Percentiles rank a stretch among this genome's conserved stretches.
phyloP scores from a whole-genome alignment of 2,329 filamentous ascomycete species.

The Pseudocercospora crystallina region DNA sequence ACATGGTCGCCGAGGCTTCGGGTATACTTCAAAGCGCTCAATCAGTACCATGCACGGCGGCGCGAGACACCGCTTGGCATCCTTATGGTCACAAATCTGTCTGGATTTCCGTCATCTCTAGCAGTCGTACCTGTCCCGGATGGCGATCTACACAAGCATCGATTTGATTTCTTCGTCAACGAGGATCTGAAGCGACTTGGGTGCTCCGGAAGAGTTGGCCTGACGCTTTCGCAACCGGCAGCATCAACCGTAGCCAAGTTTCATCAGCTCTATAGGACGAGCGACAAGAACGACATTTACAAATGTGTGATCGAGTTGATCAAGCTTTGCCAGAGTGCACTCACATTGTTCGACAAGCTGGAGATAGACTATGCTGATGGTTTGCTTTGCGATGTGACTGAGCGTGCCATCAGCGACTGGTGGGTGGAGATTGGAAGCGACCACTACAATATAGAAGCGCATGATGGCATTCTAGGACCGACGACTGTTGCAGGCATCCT shows the following conservation, averaged over 20 bases:
- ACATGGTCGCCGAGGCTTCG: conserved; percentile 77
- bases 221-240: conserved; percentile 76
- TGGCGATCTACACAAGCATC: conserved; percentile 77
- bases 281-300: conserved; percentile 75
- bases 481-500: conserved; percentile 86
- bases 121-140: conserved; percentile 89
- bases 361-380: conserved; percentile 90
- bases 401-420: conserved; percentile 88
- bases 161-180: conserved; percentile 86
- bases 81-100: conserved; percentile 91
- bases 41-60: conserved; percentile 79
- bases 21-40: conserved; percentile 82
- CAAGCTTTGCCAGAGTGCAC: conserved; percentile 83
- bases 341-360: conserved; percentile 84
- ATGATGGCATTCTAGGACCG: conserved; percentile 87
- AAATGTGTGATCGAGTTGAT: conserved; percentile 83
- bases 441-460: conserved; percentile 87
- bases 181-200: conserved; percentile 89
- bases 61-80: conserved; percentile 81
- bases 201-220: conserved; percentile 83
- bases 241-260: conserved; percentile 87
- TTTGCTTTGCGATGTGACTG: conserved; percentile 87
- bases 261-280: conserved; percentile 82
- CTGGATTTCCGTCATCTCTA: conserved; percentile 84
- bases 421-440: conserved; percentile 93